These are phyloP conservation scores for Yamadazyma dushanensis DNA, from an alignment of 1,139 yeast genomes.

Conservation along the genomic window DNA sequence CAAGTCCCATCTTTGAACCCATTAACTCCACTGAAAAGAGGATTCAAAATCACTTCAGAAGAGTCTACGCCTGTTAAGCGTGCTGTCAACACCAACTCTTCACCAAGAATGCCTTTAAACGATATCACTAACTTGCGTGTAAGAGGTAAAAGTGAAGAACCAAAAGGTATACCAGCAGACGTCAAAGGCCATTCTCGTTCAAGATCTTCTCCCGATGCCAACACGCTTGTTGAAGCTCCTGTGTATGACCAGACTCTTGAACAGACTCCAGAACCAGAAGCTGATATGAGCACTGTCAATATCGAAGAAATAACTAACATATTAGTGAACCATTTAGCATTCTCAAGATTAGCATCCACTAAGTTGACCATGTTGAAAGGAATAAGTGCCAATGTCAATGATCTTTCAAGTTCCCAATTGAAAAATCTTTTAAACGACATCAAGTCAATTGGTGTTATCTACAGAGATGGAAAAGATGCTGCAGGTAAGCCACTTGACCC, in stretches of 20 bases:
- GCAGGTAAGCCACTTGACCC: constrained; percentile 93
- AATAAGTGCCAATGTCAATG: constrained; percentile 52
- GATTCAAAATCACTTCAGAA: constrained; percentile 21
- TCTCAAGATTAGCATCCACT: constrained; percentile 82
- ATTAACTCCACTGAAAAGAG: constrained; percentile 21
- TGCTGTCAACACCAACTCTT: neutral
- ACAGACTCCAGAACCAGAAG: constrained; percentile 15
- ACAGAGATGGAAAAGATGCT: constrained; percentile 90
- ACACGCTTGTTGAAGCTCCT: constrained; percentile 2
- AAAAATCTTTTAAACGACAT: constrained; percentile 51
- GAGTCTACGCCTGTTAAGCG: constrained; percentile 24
- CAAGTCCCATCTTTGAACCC: constrained; percentile 8
- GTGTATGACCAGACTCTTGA: constrained; percentile 6
- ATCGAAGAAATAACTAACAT: constrained; percentile 60
- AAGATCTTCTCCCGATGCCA: neutral
- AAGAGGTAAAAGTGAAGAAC: constrained; percentile 5
- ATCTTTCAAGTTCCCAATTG: constrained; percentile 46
- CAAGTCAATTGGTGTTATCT: constrained; percentile 75
- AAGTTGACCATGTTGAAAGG: constrained; percentile 71
- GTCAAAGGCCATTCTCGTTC: constrained; percentile 1
- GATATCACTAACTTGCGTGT: constrained; percentile 12
- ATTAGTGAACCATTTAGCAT: constrained; percentile 82
- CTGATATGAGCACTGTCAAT: constrained; percentile 26
- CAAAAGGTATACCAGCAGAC: constrained; percentile 3
- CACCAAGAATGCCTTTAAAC: constrained; percentile 7